A percentile compares a stretch with the other conserved stretches of the same genome.
Conservation (phyloP, 768 basidiomycete genomes). For the Leucocoprinus leucothites region DNA sequence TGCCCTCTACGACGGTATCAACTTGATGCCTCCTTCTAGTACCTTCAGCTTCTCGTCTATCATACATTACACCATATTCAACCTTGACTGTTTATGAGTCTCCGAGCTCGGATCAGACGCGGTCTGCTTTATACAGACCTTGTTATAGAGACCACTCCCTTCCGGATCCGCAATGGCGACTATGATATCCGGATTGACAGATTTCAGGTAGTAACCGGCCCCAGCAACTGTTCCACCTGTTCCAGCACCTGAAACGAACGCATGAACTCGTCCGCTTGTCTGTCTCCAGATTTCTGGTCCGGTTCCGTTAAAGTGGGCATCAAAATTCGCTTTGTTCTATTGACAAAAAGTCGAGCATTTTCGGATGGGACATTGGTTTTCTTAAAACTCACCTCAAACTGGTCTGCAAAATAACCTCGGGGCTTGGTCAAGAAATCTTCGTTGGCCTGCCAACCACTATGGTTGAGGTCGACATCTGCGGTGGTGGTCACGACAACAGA, state of each 20-base stretch:
- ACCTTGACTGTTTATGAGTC: constrained; percentile 53
- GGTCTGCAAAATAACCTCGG: constrained; percentile 91
- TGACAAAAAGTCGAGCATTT: neutral
- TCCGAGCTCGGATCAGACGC: neutral
- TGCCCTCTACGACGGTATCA: constrained; percentile 94
- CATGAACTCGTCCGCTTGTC: constrained; percentile 76
- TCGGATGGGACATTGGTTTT: neutral
- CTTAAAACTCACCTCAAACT: constrained; percentile 64
- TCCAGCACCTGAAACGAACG: constrained; percentile 92
- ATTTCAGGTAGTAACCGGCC: constrained; percentile 75
- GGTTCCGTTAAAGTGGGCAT: constrained; percentile 86
- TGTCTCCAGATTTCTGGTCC: constrained; percentile 96
- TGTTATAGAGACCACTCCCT: constrained; percentile 94
- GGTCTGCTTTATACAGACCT: constrained; percentile 39
- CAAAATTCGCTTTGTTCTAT: constrained; percentile 85
- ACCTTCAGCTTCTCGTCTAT: constrained; percentile 89
- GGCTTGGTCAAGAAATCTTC: constrained; percentile 49
- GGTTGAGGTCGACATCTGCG: constrained; percentile 34
- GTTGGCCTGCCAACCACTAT: constrained; percentile 30
- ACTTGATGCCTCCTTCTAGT: constrained; percentile 92
- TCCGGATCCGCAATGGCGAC: constrained; percentile 88
- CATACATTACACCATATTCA: constrained; percentile 93
- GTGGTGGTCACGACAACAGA: constrained; percentile 54
- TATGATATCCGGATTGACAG: constrained; percentile 58
- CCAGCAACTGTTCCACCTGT: constrained; percentile 96